Evolutionary conservation across 2,329 filamentous ascomycete genomes (phyloP).

Genomic region (Hypomyces perniciosus): DNA sequence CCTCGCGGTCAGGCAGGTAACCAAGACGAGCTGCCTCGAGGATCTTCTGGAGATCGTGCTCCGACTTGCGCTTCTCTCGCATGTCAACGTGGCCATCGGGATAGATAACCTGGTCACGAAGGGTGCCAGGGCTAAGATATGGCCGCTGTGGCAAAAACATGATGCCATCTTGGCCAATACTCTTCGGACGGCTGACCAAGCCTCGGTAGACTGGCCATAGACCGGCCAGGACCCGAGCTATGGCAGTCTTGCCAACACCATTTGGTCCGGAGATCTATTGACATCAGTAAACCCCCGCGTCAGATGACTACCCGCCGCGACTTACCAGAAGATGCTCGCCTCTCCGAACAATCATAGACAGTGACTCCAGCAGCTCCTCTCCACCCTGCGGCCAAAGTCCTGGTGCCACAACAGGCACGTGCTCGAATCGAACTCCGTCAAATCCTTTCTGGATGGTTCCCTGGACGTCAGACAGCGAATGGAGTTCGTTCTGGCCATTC

Average conservation of each 20-base stretch:
- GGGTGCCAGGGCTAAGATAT: conserved; percentile 84
- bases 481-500: conserved; percentile 66
- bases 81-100: conserved; percentile 93
- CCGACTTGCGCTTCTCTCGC: conserved; percentile 70
- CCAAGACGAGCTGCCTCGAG: conserved; percentile 80
- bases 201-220: conserved; percentile 96
- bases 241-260: conserved; percentile 86
- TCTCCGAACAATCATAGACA: conserved; percentile 82
- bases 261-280: conserved; percentile 80
- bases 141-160: conserved; percentile 97
- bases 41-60: conserved; percentile 69
- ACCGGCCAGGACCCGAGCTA: conserved; percentile 80
- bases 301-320: background rate
- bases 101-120: conserved; percentile 96
- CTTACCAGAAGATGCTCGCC: conserved; percentile 79
- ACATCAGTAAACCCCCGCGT: background rate
- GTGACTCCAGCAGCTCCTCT: conserved; percentile 80
- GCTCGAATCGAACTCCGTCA: conserved; percentile 86
- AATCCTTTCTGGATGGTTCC: conserved; percentile 93
- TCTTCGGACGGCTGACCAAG: conserved; percentile 79
- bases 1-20: conserved; percentile 86
- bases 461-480: conserved; percentile 84
- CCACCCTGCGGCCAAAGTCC: conserved; percentile 83
- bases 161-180: conserved; percentile 78
- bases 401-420: conserved; percentile 88